Evolutionary conservation across 2,329 filamentous ascomycete genomes (phyloP), one percentile per base, ranked within the genome.

Genomic region (Monosporascus ibericus): DNA sequence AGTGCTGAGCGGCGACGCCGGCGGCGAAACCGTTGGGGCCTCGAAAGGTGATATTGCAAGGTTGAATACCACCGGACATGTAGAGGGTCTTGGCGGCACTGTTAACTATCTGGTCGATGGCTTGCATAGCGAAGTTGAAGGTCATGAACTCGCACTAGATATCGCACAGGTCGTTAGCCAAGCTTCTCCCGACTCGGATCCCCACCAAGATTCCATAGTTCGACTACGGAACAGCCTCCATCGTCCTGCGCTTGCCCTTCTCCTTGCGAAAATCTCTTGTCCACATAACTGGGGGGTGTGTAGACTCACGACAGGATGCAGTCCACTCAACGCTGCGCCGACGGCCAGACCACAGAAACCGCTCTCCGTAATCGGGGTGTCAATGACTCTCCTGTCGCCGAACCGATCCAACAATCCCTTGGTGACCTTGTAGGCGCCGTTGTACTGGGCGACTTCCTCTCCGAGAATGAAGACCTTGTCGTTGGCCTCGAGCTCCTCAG

Each of bases 61-160:
- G 94, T 77, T 99, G 94, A 73, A 96, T 97, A 73, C 94, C 94
- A 67, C 94, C 94, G 60, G 94, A 97, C 94, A 99, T 99, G 82
- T 99, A 99, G 70, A 99, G 92, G 53, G 94, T 99, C 83, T 99
- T 99, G 69, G 91, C 94, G 64, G 82, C 94, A 48, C 92, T 97
- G 85, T 99, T 99, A 84, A 99, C 92, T 71, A 99, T 90, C 74
- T 99, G 94, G 73, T 99, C 94, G 74, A 99, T 99, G 71, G 94
- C 90, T 79, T 99, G 94, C 94, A 99, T 99, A 74, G 94, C 92
- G 72, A 97, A 97, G 84, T 99, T 99, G 85, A 96, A 97, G 68
- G 94, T 99, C 94, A 99, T 99, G 82, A 99, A 99, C 79, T 99
- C 94, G 83, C 88, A 94, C 90, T 94, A 61, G 8, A 56, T 18